phyloP scores from a whole-genome alignment of 129 eudicot species.

The Chrysanthemum seticuspe region DNA sequence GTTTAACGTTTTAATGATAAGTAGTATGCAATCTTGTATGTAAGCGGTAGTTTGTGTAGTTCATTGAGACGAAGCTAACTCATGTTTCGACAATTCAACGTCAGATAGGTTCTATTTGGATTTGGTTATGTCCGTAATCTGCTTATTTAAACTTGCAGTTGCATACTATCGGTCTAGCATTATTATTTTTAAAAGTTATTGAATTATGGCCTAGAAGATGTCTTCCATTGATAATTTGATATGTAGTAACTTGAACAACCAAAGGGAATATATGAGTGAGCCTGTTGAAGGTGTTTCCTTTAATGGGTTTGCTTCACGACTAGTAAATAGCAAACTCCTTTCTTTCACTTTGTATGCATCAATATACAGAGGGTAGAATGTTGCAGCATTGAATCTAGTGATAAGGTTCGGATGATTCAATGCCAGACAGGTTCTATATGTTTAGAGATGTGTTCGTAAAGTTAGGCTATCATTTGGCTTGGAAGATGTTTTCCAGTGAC shows the following conservation, averaged over 20 bases:
- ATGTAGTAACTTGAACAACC: background rate
- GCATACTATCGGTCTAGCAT: background rate
- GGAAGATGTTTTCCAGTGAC: too few relatives aligned
- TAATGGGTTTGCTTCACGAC: too few relatives aligned
- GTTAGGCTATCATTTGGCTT: background rate
- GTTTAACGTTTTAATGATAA: conserved; percentile 33
- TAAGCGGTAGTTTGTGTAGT: conserved; percentile 32
- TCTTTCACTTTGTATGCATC: too few relatives aligned
- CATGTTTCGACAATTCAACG: conserved; percentile 10
- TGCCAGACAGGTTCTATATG: too few relatives aligned
- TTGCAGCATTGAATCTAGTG: too few relatives aligned
- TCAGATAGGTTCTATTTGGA: background rate
- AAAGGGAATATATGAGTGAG: too few relatives aligned
- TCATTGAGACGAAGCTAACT: conserved; percentile 23
- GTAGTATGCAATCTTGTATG: conserved; percentile 23
- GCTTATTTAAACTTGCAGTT: background rate
- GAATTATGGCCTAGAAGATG: conserved; percentile 1
- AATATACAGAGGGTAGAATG: too few relatives aligned
- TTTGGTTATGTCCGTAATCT: background rate
- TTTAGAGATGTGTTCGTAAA: too few relatives aligned
- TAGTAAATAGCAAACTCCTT: too few relatives aligned
- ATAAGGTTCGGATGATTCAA: too few relatives aligned
- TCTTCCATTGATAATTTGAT: background rate
- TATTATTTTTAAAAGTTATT: background rate
- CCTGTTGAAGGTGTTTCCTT: too few relatives aligned